Evolutionary conservation across 805 yeast species (phyloP), one percentile per base, ranked within the genome.

Genomic region (Metschnikowia lunata): DNA sequence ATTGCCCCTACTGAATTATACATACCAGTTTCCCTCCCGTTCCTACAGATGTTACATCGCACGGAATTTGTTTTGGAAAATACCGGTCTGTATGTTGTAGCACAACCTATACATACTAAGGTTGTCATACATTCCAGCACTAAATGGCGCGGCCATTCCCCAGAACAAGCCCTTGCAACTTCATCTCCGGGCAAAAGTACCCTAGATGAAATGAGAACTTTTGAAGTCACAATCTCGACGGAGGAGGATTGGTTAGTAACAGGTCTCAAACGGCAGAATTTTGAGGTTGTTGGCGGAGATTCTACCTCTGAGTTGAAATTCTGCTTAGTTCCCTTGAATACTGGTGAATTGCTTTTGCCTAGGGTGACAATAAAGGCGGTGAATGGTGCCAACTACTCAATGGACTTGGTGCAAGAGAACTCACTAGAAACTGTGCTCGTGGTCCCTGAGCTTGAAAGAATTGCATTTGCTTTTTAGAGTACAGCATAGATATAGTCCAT

Each of bases 191-290:
- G 31, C 4, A 34, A 36, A n/a, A n/a, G 12, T 8, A 8, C 34
- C 3, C 10, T 26, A n/a, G 26, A 23, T 1, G 32, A 32, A 10
- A 36, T 26, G 7, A 59, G 64, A 28, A 55, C 52, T 28, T 79
- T 76, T 54, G 69, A 70, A 40, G 65, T 80, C 32, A 76, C 75
- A 13, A 56, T 85, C 1, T 61, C 64, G 13, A 72, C 75, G 26
- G 76, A 72, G 49, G 96, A 88, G 23, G 76, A 73, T 41, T 91
- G 98, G 98, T 59, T 88, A 3, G 66, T 89, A 5, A 80, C 88
- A 6, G 98, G 98, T 0, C 71, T 76, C 48, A 80, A 79, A 47
- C 72, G 70, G 45, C 78, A 79, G 36, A 59, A 68, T 9, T 76
- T 88, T 48, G 58, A 67, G 2, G 62, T 74, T 6, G 67, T 62